Evolutionary conservation across 208 protist species (phyloP), one percentile per base, ranked within the genome.

Genomic region (Trypanosoma rangeli): DNA sequence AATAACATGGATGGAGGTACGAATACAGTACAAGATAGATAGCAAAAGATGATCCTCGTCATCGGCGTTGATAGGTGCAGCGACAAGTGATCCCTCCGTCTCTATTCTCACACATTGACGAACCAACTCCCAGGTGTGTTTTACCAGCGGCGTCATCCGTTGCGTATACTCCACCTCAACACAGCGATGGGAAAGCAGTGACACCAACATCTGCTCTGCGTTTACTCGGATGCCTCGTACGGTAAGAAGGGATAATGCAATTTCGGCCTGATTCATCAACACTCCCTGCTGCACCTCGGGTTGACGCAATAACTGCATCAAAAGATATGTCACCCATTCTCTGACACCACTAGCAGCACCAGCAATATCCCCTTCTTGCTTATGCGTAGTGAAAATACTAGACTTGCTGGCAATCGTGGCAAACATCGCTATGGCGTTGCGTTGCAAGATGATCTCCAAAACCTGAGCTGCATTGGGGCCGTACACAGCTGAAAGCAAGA

Each of bases 21-120:
- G 73, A 29, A 86, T 71, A 58, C 81, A 79, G 42, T 69, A 52
- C 13, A 86, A 72, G 26, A 86, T 65, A 12, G 70, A 67, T 0
- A 86, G 26, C 24, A 86, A 70, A 16, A 83, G 22, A 1, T 57
- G 4, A 50, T 70, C 55, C 29, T 70, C 61, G 24, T 60, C 60
- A 18, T 54, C 55, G 29, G 44, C 59, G 49, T 67, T 39, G 12
- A 64, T 58, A 10, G 26, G 26, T 55, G 28, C 18, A 7, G 35
- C 18, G 22, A 42, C 20, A 53, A 24, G 8, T 26, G 61, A 35
- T 26, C 20, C 20, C 33, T 35, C 58, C 20, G 0, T 33, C 16
- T 70, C 62, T 9, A 80, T 59, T 24, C 73, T 56, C 20, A 71
- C 65, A 62, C 73, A 84, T 31, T 77, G 57, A 55, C 61, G 28